Percentiles rank a stretch among this genome's conserved stretches.
Evolutionary conservation across 495 filamentous ascomycete species (phyloP).

Genomic region (Chaetomidium leptoderma): DNA sequence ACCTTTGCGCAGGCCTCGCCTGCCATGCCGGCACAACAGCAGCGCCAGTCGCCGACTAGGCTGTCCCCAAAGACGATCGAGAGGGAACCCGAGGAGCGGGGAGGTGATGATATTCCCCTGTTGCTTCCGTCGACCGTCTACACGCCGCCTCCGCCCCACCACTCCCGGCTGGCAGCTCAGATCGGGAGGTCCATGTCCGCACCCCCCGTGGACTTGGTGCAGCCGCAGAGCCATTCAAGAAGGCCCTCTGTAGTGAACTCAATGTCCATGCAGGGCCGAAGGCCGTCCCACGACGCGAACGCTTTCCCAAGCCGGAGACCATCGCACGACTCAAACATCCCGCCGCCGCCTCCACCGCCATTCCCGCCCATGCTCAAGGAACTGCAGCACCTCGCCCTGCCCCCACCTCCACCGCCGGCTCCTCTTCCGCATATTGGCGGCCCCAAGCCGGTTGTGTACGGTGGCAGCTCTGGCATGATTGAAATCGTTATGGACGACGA

Average conservation of each 20-base stretch:
- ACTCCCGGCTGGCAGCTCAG: slow-evolving; percentile 30
- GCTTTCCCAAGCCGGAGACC: slow-evolving; percentile 27
- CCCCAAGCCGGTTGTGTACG: slow-evolving; percentile 35
- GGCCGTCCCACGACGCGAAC: slow-evolving; percentile 30
- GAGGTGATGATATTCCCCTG: slow-evolving; percentile 25
- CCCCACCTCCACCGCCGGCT: slow-evolving; percentile 64
- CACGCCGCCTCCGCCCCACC: slow-evolving; percentile 46
- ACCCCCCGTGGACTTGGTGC: slow-evolving; percentile 56
- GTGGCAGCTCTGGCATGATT: slow-evolving; percentile 58
- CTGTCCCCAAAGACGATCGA: slow-evolving; percentile 21
- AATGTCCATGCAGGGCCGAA: slow-evolving; percentile 22
- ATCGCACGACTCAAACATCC: slow-evolving; percentile 54
- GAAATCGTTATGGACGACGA: slow-evolving; percentile 72
- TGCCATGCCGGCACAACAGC: slow-evolving; percentile 7
- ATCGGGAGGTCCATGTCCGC: slow-evolving; percentile 69
- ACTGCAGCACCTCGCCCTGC: slow-evolving; percentile 73
- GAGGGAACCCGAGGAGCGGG: slow-evolving; percentile 15
- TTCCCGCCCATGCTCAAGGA: slow-evolving; percentile 66
- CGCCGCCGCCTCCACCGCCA: slow-evolving; percentile 48
- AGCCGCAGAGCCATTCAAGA: slow-evolving; percentile 18
- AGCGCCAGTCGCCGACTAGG: slow-evolving; percentile 19
- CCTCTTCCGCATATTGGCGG: slow-evolving; percentile 40
- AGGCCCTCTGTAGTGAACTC: slow-evolving; percentile 6
- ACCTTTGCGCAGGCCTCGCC: slow-evolving; percentile 38
- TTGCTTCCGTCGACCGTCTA: slow-evolving; percentile 62